Base-by-base conservation (phyloP, 2,329 filamentous ascomycete genomes). In the Dissoconium aciculare region DNA sequence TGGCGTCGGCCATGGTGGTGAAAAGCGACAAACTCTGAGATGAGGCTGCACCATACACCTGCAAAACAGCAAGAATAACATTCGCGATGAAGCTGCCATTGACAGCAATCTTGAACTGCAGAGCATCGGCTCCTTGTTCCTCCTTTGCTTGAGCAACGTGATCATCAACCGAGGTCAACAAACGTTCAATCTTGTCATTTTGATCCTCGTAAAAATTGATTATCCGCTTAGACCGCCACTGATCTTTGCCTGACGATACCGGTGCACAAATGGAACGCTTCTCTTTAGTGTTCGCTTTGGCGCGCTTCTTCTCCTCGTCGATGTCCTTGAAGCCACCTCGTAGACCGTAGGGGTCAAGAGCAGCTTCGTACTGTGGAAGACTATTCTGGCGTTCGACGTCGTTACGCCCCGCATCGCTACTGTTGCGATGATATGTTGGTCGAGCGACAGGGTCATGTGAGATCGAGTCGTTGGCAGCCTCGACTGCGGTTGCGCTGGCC, bases 11-110 rank as follows among this genome's bases (percentile, higher is more conserved):
- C 80, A 92, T 92, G 40, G 87, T 98, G 11, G 89, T 94, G 61
- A 95, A 94, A 27, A 98, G 73, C 4, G 87, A 93, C 19, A 95
- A 69, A n/a, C 84, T 94, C 27, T 78, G 74, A 0, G 85, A 93
- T 0, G 79, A 72, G 27, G 82, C 69, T 38, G 89, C 89, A 26
- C 78, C 89, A 52, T 91, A 98, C 21, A 94, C 62, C 57, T 98
- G 89, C 11, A 98, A 65, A 3, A 66, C 66, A 0, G 85, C 74
- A 4, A 98, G 67, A 15, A 79, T 39, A 34, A 94, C 55, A 47
- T 95, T 95, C 36, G 85, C 87, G 1, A 60, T 70, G 45, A 94
- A 82, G 21, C 63, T 71, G 14, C 71, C 74, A 32, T 69, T 64
- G 28, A 78, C 70, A 4, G 74, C 74, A 37, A 78, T 79, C 46